A percentile compares a stretch with the other conserved stretches of the same genome.
Conservation (phyloP, 1,284 basidiomycete genomes). For the Trametes polyzona region DNA sequence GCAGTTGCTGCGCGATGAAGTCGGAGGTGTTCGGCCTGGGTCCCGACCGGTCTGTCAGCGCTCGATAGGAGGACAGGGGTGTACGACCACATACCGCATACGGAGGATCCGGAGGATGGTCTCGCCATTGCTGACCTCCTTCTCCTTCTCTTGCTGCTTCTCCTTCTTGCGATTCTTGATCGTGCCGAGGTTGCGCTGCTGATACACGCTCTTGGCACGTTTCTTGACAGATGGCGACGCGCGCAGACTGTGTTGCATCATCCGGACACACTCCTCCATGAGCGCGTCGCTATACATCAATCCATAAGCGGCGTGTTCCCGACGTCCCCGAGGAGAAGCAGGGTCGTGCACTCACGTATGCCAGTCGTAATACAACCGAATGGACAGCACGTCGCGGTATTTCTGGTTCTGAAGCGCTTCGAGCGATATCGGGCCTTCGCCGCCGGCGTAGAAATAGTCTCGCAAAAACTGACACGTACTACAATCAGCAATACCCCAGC, state of each 20-base stretch:
- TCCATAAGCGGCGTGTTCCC: neutral
- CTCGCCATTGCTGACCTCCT: conserved; percentile 77
- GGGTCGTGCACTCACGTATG: conserved; percentile 61
- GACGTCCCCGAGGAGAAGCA: conserved; percentile 5
- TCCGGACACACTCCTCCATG: conserved; percentile 96
- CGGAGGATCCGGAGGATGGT: conserved; percentile 91
- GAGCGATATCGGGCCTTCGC: conserved; percentile 88
- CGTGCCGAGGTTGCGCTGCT: conserved; percentile 92
- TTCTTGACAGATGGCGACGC: conserved; percentile 80
- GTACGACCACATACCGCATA: conserved; percentile 73
- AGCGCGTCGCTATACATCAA: conserved; percentile 72
- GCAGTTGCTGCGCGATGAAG: conserved; percentile 87
- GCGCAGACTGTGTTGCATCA: conserved; percentile 84
- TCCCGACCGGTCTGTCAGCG: neutral
- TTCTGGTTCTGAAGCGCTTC: conserved; percentile 95
- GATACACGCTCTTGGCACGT: conserved; percentile 89
- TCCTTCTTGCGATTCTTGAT: conserved; percentile 95
- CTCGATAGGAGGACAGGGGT: neutral
- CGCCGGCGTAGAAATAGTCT: conserved; percentile 95
- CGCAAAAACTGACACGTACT: conserved; percentile 77
- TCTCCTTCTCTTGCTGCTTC: conserved; percentile 72
- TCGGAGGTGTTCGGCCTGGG: conserved; percentile 79
- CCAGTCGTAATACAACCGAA: conserved; percentile 94
- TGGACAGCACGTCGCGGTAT: conserved; percentile 90
- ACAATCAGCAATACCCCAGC: neutral